phyloP scores from a whole-genome alignment of 768 basidiomycete genomes.

The Auriscalpium vulgare region DNA sequence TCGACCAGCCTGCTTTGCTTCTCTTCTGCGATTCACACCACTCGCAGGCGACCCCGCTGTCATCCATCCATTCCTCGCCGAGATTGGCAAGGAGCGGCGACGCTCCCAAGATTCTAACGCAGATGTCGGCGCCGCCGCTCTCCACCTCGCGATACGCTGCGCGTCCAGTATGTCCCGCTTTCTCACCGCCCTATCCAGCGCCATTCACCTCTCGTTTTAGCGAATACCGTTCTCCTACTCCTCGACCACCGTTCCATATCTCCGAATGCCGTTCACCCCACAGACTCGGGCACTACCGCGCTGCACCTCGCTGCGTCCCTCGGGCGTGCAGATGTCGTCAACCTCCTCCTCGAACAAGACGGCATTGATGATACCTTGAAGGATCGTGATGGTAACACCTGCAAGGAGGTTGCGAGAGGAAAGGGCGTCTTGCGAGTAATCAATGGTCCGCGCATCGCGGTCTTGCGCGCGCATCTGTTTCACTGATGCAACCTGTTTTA shows the following conservation, averaged over 20 bases:
- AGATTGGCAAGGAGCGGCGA: constrained; percentile 61
- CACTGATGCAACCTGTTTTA: neutral
- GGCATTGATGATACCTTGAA: constrained; percentile 70
- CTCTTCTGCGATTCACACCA: neutral
- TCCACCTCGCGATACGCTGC: constrained; percentile 80
- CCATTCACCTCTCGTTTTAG: constrained; percentile 27
- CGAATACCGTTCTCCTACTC: constrained; percentile 58
- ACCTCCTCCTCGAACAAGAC: constrained; percentile 71
- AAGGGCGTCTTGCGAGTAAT: constrained; percentile 61
- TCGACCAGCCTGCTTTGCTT: neutral
- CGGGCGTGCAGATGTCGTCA: constrained; percentile 64
- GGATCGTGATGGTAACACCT: constrained; percentile 59
- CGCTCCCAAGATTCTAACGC: constrained; percentile 38
- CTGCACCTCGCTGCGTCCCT: constrained; percentile 69
- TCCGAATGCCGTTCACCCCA: constrained; percentile 70
- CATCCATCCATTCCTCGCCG: constrained; percentile 76
- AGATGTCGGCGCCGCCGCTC: constrained; percentile 64
- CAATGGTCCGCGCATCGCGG: constrained; percentile 42
- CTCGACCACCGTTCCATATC: constrained; percentile 70
- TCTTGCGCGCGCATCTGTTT: neutral
- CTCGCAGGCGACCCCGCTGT: constrained; percentile 60
- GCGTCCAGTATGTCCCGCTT: constrained; percentile 48
- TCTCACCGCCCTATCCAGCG: neutral
- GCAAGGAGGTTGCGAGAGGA: constrained; percentile 63
- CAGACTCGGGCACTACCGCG: constrained; percentile 62